Percentiles rank a stretch among this genome's conserved stretches.
These are phyloP conservation scores for Spinellus fusiger DNA, from an alignment of 192 early-diverging fungal genomes.

Conservation along the genomic window DNA sequence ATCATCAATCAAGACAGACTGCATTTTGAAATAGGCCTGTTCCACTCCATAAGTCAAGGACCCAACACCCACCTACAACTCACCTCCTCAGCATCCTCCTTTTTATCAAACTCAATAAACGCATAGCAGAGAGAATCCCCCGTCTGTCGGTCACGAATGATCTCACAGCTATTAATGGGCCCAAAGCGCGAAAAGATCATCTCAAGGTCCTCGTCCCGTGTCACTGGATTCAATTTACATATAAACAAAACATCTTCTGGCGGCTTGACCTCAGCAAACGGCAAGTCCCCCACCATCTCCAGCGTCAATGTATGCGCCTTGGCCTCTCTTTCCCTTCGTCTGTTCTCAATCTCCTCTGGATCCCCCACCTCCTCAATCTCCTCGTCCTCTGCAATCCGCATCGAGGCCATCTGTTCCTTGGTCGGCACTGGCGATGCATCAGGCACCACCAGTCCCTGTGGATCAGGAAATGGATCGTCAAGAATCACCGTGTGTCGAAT, in stretches of 20 bases:
- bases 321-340: conserved; percentile 67
- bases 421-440: conserved; percentile 75
- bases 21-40: conserved; percentile 94
- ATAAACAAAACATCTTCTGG: conserved; percentile 97
- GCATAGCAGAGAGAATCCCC: conserved; percentile 87
- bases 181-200: conserved; percentile 94
- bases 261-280: conserved; percentile 94
- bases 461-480: conserved; percentile 90
- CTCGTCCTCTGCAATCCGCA: conserved; percentile 80
- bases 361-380: conserved; percentile 49
- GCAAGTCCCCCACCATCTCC: conserved; percentile 96
- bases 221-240: conserved; percentile 88
- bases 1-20: conserved; percentile 94
- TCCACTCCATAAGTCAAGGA: background rate
- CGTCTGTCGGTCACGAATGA: conserved; percentile 80
- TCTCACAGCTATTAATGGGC: conserved; percentile 79
- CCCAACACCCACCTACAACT: background rate
- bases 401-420: conserved; percentile 57
- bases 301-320: conserved; percentile 86
- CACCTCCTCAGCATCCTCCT: conserved; percentile 76
- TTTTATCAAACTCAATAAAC: conserved; percentile 92
- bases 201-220: conserved; percentile 84
- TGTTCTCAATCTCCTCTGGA: conserved; percentile 60
- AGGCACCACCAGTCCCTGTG: conserved; percentile 57
- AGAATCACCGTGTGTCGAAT: conserved; percentile 89